These are phyloP conservation scores for Colletotrichum eleusines DNA, from an alignment of 2,329 filamentous ascomycete genomes.

Conservation along the genomic window DNA sequence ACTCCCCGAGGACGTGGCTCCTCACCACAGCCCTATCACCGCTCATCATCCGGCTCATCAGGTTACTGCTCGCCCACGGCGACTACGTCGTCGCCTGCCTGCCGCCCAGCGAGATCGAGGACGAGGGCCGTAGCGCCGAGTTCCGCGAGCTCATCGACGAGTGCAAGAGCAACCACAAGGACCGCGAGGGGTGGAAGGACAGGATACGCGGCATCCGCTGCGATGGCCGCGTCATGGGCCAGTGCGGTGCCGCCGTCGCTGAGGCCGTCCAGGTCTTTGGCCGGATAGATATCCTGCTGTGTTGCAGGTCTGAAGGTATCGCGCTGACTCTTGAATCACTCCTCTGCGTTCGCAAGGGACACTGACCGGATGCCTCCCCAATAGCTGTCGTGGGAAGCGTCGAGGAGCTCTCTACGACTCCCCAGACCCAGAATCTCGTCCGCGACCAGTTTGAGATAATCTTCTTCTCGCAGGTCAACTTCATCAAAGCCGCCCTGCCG, in stretches of 20 bases:
- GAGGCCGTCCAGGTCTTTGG: slow-evolving; percentile 88
- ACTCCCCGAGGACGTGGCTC: slow-evolving; percentile 90
- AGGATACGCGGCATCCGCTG: slow-evolving; percentile 76
- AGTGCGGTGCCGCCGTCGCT: slow-evolving; percentile 88
- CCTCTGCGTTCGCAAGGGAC: background rate
- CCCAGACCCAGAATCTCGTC: slow-evolving; percentile 80
- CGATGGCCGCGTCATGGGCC: slow-evolving; percentile 71
- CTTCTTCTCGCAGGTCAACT: slow-evolving; percentile 96
- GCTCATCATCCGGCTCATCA: slow-evolving; percentile 83
- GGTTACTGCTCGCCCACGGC: slow-evolving; percentile 87
- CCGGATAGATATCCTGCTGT: slow-evolving; percentile 89
- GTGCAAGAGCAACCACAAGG: slow-evolving; percentile 71
- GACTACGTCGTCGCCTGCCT: slow-evolving; percentile 91
- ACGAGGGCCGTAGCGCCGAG: slow-evolving; percentile 80
- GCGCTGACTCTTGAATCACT: too few species aligned
- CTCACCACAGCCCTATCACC: slow-evolving; percentile 89
- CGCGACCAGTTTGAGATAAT: slow-evolving; percentile 94
- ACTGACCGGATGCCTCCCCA: background rate
- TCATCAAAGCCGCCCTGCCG: slow-evolving; percentile 89
- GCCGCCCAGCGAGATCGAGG: slow-evolving; percentile 81
- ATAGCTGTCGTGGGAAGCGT: slow-evolving; percentile 88
- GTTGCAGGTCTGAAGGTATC: slow-evolving; percentile 88
- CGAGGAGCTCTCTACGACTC: slow-evolving; percentile 84
- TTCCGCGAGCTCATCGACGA: slow-evolving; percentile 84
- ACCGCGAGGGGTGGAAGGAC: slow-evolving; percentile 83